Evolutionary conservation across 305 asterid genomes (phyloP), one percentile per base, ranked within the genome.

Genomic region (Solanum hybrid): DNA sequence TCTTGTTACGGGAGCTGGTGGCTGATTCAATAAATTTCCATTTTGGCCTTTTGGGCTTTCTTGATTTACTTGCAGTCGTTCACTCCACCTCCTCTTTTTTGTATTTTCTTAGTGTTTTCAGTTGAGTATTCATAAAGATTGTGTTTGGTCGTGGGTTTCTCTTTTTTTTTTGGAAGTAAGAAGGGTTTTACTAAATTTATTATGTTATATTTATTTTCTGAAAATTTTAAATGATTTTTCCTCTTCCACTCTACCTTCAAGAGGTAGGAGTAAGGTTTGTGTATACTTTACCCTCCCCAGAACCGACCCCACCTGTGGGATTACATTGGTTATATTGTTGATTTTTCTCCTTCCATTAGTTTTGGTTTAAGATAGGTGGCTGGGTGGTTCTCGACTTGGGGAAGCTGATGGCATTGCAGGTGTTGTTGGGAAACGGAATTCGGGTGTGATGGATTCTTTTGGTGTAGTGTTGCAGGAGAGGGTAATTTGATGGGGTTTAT

Each of bases 1-100:
- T 91, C 98, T 97, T 77, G 97, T 97, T 77, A 97, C 98, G 2
- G 98, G 96, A 10, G 99, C 98, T 73, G 98, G 95, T 88, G 99
- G 98, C 26, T 93, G 98, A 93, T 95, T 98, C 36, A 97, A 98
- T 97, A 94, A 94, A 34, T 34, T 34, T 34, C 36, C 36, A 34
- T 34, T 34, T 34, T 34, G 36, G 36, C 36, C 36, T 34, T 34
- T 34, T 34, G 36, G 36, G 7, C 36, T 34, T 34, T 34, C 36
- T 34, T 34, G 36, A 34, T 34, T 34, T 34, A 34, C 36, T 34
- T 34, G 36, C 36, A 34, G 36, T 34, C 36, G 36, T 34, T 34
- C 36, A 34, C 36, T 34, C 36, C 36, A 34, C 7, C 38, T 31
- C 36, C 37, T 35, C 37, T 34, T 34, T 34, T 34, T 34, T 34